phyloP scores from a whole-genome alignment of 2,329 filamentous ascomycete species.

The Aaosphaeria pasadenensis region DNA sequence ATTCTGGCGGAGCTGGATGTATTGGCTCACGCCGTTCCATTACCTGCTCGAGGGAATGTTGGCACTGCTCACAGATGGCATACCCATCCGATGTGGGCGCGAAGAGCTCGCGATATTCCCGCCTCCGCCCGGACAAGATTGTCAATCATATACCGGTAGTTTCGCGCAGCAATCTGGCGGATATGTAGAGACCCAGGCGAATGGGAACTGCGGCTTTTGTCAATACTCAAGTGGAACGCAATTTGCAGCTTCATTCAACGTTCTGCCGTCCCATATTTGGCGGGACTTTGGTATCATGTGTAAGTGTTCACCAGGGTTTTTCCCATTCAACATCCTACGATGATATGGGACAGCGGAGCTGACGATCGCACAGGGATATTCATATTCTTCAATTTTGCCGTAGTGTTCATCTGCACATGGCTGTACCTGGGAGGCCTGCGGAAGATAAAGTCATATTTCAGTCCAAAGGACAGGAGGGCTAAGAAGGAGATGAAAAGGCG shows the following conservation, averaged over 20 bases:
- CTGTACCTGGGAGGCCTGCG: conserved; percentile 48
- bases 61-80: conserved; percentile 52
- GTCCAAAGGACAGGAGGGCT: conserved; percentile 29
- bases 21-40: conserved; percentile 61
- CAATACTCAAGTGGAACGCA: conserved; percentile 60
- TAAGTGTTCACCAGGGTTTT: conserved; percentile 1
- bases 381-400: conserved; percentile 61
- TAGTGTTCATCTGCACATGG: conserved; percentile 54
- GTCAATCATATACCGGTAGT: conserved; percentile 55
- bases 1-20: conserved; percentile 60
- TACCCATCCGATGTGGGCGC: conserved; percentile 54
- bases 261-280: conserved; percentile 62
- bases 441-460: conserved; percentile 35
- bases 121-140: conserved; percentile 58
- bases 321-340: neutral
- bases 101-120: conserved; percentile 60
- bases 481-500: conserved; percentile 27
- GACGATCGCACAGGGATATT: conserved; percentile 45
- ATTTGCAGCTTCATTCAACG: conserved; percentile 57
- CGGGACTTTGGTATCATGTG: conserved; percentile 64
- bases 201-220: conserved; percentile 63
- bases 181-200: conserved; percentile 56
- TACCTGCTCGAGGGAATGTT: conserved; percentile 65
- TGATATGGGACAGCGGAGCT: neutral
- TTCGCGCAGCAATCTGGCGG: conserved; percentile 57